These are phyloP conservation scores for Bertia moriformis DNA, from an alignment of 2,329 filamentous ascomycete genomes.

Conservation along the genomic window DNA sequence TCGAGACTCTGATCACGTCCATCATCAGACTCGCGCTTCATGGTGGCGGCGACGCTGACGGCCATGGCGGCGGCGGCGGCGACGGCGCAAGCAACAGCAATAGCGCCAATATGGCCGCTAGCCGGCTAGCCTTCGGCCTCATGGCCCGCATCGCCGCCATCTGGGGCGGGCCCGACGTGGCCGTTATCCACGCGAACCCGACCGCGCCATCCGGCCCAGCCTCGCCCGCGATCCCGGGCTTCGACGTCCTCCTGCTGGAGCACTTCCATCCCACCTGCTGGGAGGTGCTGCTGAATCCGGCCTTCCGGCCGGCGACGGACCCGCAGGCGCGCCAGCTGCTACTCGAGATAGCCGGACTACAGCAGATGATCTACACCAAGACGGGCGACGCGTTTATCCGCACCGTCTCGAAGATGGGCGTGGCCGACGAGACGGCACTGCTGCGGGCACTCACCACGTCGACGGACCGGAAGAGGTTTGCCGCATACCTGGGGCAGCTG, in stretches of 20 bases:
- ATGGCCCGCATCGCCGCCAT: slow-evolving; percentile 69
- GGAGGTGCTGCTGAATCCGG: slow-evolving; percentile 67
- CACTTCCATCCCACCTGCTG: slow-evolving; percentile 81
- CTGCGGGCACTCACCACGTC: slow-evolving; percentile 41
- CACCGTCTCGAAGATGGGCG: slow-evolving; percentile 49
- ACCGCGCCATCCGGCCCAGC: slow-evolving; percentile 32
- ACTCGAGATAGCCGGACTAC: slow-evolving; percentile 70
- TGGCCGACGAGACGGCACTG: slow-evolving; percentile 46
- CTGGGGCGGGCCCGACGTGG: slow-evolving; percentile 78
- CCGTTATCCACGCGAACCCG: slow-evolving; percentile 37
- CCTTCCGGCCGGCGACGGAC: slow-evolving; percentile 67
- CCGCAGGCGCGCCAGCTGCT: slow-evolving; percentile 80
- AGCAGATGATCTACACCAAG: slow-evolving; percentile 82
- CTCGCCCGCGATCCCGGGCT: slow-evolving; percentile 60
- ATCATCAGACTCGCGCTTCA: slow-evolving; percentile 56
- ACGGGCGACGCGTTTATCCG: slow-evolving; percentile 69
- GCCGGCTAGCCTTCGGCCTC: slow-evolving; percentile 65
- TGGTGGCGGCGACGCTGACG: slow-evolving; percentile 72
- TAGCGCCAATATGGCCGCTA: slow-evolving; percentile 43
- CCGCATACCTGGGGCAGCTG: slow-evolving; percentile 47
- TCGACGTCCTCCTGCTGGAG: slow-evolving; percentile 79
- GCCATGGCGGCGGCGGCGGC: no score
- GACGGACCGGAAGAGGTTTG: slow-evolving; percentile 44
- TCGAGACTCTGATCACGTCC: slow-evolving; percentile 74
- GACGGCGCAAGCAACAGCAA: slow-evolving; percentile 41